Conservation (phyloP, 805 yeast species). For the Debaryomyces prosopidis region DNA sequence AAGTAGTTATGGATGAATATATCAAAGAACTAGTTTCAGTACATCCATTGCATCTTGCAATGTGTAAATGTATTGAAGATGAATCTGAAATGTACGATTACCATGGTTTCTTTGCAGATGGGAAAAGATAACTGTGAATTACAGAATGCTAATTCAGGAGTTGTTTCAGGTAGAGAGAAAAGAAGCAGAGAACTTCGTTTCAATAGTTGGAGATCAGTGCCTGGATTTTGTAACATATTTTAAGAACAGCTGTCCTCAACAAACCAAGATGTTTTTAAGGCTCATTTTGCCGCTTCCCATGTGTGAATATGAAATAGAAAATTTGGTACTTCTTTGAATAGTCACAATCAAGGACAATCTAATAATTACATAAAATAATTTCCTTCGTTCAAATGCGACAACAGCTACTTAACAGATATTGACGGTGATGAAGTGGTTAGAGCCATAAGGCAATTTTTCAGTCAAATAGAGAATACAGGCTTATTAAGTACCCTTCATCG, state of each 20-base stretch:
- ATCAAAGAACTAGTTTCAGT: too few relatives aligned
- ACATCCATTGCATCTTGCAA: constrained; percentile 1
- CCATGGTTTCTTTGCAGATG: neutral
- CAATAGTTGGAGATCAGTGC: neutral
- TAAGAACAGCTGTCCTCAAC: too few relatives aligned
- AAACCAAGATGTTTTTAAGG: neutral
- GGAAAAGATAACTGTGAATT: neutral
- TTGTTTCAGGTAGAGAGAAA: neutral
- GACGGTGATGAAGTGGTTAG: neutral
- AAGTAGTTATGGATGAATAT: too few relatives aligned
- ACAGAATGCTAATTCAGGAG: neutral
- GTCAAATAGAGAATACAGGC: neutral
- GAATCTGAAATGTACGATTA: constrained; percentile 1
- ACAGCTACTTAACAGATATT: neutral
- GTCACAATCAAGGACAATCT: neutral
- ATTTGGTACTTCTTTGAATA: neutral
- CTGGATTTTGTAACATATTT: too few relatives aligned
- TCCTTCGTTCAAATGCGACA: neutral
- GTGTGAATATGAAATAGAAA: constrained; percentile 2
- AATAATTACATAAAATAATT: neutral
- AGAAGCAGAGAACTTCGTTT: neutral
- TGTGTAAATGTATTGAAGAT: neutral
- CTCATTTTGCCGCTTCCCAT: constrained; percentile 1
- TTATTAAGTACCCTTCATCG: too few relatives aligned
- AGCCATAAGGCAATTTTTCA: neutral